Conservation (phyloP, 1,284 basidiomycete genomes). For the Apiotrichum mycotoxinovorans region DNA sequence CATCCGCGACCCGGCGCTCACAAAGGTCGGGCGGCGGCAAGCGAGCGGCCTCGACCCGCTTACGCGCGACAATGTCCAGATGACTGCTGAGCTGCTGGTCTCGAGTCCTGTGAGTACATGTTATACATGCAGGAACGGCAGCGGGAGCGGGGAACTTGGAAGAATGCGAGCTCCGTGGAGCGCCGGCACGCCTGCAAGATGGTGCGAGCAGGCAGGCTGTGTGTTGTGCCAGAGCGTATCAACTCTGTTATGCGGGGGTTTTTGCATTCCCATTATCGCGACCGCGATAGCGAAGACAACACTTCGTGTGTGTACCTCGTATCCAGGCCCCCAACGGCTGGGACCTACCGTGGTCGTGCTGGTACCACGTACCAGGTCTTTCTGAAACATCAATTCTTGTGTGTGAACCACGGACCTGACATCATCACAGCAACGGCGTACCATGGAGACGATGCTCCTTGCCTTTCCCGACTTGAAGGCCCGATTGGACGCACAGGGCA, state of each 20-base stretch:
- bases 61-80: constrained; percentile 38
- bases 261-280: no score
- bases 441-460: constrained; percentile 48
- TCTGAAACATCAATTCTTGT: background rate
- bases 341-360: no score
- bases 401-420: background rate
- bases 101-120: constrained; percentile 37
- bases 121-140: no score
- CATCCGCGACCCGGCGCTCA: constrained; percentile 47
- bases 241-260: no score
- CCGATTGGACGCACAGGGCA: constrained; percentile 36
- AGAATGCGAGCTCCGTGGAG: no score
- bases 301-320: no score
- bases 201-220: no score
- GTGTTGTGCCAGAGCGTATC: no score
- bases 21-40: constrained; percentile 43
- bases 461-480: constrained; percentile 39
- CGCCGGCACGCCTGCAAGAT: no score
- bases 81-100: constrained; percentile 44
- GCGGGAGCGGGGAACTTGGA: no score
- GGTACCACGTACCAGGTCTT: background rate
- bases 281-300: no score
- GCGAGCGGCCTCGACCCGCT: constrained; percentile 33
- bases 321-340: no score
- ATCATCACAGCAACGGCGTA: constrained; percentile 36